Percentiles rank a stretch among this genome's conserved stretches.
Evolutionary conservation across 169 alveolate genomes (phyloP).

Genomic region (Perkinsus chesapeaki): DNA sequence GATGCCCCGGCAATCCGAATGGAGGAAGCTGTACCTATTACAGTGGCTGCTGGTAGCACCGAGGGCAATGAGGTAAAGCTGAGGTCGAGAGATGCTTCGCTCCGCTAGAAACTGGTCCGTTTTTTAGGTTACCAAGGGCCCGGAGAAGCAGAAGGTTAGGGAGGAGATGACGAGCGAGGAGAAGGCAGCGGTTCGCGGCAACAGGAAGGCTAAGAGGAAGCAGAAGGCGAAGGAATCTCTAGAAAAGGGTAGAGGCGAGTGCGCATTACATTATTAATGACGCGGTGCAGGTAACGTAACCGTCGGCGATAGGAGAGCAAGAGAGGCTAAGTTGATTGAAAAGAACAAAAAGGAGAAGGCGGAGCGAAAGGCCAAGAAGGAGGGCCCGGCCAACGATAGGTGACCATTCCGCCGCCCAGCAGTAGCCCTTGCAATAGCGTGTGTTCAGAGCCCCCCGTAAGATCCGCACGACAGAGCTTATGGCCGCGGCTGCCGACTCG

Average conservation of each 20-base stretch:
- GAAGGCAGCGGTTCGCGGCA: not conserved
- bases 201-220: not conserved
- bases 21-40: slow-evolving; percentile 19
- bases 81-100: not conserved
- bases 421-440: not conserved
- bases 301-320: not conserved
- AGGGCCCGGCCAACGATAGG: not conserved
- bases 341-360: slow-evolving; percentile 1
- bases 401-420: too few relatives aligned
- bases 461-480: not conserved
- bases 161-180: not conserved
- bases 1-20: slow-evolving; percentile 5
- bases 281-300: not conserved
- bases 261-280: not conserved
- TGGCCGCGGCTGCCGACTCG: not conserved
- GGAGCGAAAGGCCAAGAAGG: not conserved
- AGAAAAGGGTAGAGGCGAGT: not conserved
- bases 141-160: not conserved
- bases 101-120: not conserved
- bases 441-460: not conserved
- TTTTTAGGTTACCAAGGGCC: not conserved
- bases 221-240: not conserved
- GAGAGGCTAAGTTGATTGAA: not conserved
- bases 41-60: not conserved
- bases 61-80: not conserved